These are phyloP conservation scores for Alternaria postmessia DNA, from an alignment of 2,329 filamentous ascomycete species.

Conservation along the genomic window DNA sequence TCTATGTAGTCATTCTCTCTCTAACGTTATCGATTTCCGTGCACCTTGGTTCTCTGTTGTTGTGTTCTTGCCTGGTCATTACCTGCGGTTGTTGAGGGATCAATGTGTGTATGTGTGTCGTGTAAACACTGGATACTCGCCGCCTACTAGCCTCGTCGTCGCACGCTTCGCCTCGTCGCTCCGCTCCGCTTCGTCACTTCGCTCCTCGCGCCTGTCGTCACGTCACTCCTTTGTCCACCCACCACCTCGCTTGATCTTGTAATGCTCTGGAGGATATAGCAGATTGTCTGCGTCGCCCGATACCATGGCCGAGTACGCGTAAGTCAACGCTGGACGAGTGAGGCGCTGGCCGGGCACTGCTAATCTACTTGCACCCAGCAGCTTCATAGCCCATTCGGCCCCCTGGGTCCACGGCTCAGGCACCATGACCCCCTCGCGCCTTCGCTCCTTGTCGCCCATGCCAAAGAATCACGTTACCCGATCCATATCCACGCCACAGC, in stretches of 20 bases:
- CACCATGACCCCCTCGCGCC: constrained; percentile 47
- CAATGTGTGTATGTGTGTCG: not conserved
- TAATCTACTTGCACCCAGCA: constrained; percentile 26
- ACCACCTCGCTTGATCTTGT: constrained; percentile 9
- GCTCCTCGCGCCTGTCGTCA: constrained; percentile 12
- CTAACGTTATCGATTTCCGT: not conserved
- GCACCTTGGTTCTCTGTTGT: not conserved
- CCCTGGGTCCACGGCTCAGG: constrained; percentile 46
- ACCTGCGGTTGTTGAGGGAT: not conserved
- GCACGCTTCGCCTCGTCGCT: constrained; percentile 8
- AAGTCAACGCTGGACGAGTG: constrained; percentile 18
- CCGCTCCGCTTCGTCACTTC: not conserved
- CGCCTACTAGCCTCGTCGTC: not conserved
- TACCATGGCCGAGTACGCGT: constrained; percentile 39
- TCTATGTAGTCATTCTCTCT: constrained; percentile 17
- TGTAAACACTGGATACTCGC: not conserved
- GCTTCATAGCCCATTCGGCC: constrained; percentile 44
- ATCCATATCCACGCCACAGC: constrained; percentile 49
- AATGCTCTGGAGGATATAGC: constrained; percentile 16
- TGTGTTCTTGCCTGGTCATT: not conserved
- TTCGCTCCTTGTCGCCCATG: constrained; percentile 47
- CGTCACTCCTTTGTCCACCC: constrained; percentile 47
- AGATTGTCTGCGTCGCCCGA: constrained; percentile 8
- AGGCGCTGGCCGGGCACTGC: constrained; percentile 17
- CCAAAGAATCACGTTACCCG: constrained; percentile 50